Conservation (phyloP, 768 basidiomycete genomes). For the Myochromella boudieri region DNA sequence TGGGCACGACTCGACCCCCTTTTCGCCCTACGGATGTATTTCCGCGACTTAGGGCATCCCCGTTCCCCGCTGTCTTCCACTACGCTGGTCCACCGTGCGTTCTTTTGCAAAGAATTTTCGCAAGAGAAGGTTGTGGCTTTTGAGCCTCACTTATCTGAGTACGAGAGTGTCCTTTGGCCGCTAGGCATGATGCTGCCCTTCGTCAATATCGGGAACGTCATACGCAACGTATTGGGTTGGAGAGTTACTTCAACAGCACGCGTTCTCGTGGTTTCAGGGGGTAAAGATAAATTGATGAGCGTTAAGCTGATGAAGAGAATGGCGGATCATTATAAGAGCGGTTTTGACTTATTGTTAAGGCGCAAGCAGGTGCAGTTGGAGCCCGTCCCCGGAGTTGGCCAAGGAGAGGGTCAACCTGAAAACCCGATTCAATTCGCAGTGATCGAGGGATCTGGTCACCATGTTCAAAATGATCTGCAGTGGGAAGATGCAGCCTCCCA, state of each 20-base stretch:
- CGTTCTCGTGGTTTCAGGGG: constrained; percentile 6
- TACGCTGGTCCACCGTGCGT: constrained; percentile 14
- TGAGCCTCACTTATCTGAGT: constrained; percentile 10
- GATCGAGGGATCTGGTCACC: constrained; percentile 14
- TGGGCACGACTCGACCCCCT: constrained; percentile 7
- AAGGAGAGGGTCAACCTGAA: background rate
- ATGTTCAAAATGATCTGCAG: constrained; percentile 15
- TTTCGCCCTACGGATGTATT: constrained; percentile 4
- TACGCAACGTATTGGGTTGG: constrained; percentile 7
- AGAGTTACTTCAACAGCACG: background rate
- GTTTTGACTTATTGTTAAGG: constrained; percentile 1
- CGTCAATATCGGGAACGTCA: constrained; percentile 10
- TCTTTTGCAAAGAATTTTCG: constrained; percentile 8
- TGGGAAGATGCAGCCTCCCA: constrained; percentile 9
- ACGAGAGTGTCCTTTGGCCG: constrained; percentile 16
- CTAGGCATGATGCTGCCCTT: constrained; percentile 17
- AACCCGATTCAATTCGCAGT: constrained; percentile 7
- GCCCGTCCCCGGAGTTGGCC: background rate
- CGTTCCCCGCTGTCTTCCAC: constrained; percentile 12
- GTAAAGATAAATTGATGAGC: constrained; percentile 13
- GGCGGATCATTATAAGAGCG: constrained; percentile 9
- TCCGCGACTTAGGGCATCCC: constrained; percentile 10
- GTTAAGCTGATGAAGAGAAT: constrained; percentile 8
- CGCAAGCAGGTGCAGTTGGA: background rate
- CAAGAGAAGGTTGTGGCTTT: background rate